Conservation (phyloP, 2,329 filamentous ascomycete genomes). For the Teratosphaeria destructans region DNA sequence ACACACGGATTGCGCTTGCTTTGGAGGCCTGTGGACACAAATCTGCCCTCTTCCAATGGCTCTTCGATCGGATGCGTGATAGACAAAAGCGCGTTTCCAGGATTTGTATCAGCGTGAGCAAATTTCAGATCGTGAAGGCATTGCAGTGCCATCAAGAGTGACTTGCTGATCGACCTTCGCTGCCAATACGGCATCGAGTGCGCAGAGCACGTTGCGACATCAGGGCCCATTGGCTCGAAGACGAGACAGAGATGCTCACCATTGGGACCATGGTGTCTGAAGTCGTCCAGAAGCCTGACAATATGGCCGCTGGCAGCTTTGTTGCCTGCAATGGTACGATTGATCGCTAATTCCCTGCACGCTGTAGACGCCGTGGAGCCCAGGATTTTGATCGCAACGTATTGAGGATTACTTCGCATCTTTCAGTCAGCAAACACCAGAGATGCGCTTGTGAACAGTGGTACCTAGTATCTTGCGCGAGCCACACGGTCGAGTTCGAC, state of each 20-base stretch:
- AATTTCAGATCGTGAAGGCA: neutral
- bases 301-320: neutral
- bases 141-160: neutral
- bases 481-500: slow-evolving; percentile 27
- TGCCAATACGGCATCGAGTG: neutral
- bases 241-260: neutral
- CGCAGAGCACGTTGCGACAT: neutral
- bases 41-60: no score
- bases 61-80: no score
- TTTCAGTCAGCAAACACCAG: neutral
- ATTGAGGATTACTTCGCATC: neutral
- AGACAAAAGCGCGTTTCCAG: no score
- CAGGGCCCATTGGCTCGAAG: neutral
- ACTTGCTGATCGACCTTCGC: neutral
- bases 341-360: neutral
- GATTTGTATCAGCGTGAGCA: no score
- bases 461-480: slow-evolving; percentile 4
- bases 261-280: neutral
- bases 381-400: neutral
- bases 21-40: neutral
- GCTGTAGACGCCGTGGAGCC: neutral
- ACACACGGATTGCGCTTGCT: neutral
- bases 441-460: neutral
- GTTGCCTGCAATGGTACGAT: neutral
- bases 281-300: neutral